A percentile compares a stretch with the other conserved stretches of the same genome.
phyloP scores from a whole-genome alignment of 2,329 filamentous ascomycete species.

The Drechmeria coniospora region DNA sequence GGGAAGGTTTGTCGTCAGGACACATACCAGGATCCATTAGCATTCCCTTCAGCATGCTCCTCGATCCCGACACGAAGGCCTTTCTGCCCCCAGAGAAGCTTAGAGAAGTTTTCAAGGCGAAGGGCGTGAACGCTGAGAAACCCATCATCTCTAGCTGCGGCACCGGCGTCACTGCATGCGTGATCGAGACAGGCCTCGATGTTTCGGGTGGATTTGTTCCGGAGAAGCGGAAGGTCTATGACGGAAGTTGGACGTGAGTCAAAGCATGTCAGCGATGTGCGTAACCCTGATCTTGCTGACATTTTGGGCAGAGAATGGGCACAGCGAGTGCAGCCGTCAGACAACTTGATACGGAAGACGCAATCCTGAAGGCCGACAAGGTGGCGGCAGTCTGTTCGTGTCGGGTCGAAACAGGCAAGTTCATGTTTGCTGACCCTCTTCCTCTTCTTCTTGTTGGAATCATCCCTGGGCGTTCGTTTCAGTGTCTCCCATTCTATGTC shows the following conservation, averaged over 20 bases:
- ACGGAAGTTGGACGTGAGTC: slow-evolving; percentile 94
- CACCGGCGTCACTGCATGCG: slow-evolving; percentile 82
- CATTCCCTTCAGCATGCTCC: slow-evolving; percentile 62
- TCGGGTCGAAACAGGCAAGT: background rate
- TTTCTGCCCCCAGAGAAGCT: slow-evolving; percentile 60
- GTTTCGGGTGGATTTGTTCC: slow-evolving; percentile 59
- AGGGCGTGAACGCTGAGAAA: slow-evolving; percentile 61
- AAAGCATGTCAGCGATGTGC: background rate
- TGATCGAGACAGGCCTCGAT: slow-evolving; percentile 74
- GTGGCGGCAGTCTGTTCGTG: background rate
- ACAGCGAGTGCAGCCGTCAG: slow-evolving; percentile 44
- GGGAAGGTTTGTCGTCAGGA: slow-evolving; percentile 71
- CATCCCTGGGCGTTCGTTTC: too few relatives aligned
- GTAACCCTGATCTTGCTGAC: slow-evolving; percentile 11
- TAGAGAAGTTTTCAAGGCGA: slow-evolving; percentile 59
- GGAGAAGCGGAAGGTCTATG: slow-evolving; percentile 64
- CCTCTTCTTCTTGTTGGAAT: too few relatives aligned
- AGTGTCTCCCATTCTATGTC: too few relatives aligned
- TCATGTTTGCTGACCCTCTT: too few relatives aligned
- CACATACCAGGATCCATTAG: slow-evolving; percentile 84
- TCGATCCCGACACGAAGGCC: slow-evolving; percentile 72
- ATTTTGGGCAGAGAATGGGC: slow-evolving; percentile 44
- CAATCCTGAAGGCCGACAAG: slow-evolving; percentile 11
- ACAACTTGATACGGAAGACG: slow-evolving; percentile 46
- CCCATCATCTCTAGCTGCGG: slow-evolving; percentile 83